Base-by-base conservation (phyloP, 192 early-diverging fungal species). In the Linnemannia zychae region DNA sequence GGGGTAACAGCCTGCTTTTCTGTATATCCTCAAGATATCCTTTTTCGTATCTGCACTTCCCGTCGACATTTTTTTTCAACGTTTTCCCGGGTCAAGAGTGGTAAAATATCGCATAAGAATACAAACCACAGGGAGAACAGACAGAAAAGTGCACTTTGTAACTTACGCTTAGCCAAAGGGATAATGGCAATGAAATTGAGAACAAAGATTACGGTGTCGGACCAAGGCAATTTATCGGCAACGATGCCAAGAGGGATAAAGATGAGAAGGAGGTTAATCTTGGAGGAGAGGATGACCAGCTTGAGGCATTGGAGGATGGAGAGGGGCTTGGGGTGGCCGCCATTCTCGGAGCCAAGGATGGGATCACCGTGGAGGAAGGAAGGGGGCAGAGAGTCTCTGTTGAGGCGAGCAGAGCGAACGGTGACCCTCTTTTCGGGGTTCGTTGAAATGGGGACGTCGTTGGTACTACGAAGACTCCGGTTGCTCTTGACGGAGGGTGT, bases 101-200 rank as follows among this genome's bases (percentile, higher is more conserved):
- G 13, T 34, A 36, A 76, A 37, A 24, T 31, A 75, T 48, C 38
- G 66, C 12, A 7, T 4, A 67, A 34, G 48, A 75, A 7, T 46
- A 49, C 0, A 31, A 52, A 50, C 22, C 22, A n/a, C 5, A 49
- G 24, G 36, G 40, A 49, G 31, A 37, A 12, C 16, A 24, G 15
- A 3, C 22, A 33, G n/a, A 18, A 24, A 28, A 24, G 38, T 66
- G n/a, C n/a, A n/a, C n/a, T n/a, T n/a, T n/a, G 22, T 31, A 1
- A 79, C 82, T 75, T 79, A 84, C 82, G 67, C 28, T 85, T 85
- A 13, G 97, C 97, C 49, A 98, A 89, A 13, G 96, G 96, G 33
- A 99, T 88, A 76, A 98, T 96, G 33, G 96, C 96, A 60, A 96
- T 77, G 65, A 97, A 97, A 87, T 98, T 98, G 67, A 97, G 85